These are phyloP conservation scores for Citrus mangshanensis DNA, from an alignment of 345 rosid species.

Conservation along the genomic window DNA sequence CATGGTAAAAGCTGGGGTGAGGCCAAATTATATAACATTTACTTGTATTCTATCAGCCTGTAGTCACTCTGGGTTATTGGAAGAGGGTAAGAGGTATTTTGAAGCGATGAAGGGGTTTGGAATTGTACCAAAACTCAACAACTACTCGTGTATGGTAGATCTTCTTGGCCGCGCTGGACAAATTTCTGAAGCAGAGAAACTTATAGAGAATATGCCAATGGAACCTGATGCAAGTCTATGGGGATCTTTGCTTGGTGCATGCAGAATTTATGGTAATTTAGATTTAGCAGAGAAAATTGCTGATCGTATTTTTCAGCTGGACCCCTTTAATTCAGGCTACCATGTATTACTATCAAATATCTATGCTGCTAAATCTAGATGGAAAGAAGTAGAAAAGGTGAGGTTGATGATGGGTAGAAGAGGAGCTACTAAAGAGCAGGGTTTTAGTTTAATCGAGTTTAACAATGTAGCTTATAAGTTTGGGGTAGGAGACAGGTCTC, in stretches of 20 bases:
- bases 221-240: conserved; percentile 8
- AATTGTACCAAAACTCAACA: not conserved
- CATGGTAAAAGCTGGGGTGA: not conserved
- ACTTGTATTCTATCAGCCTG: conserved; percentile 3
- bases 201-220: not conserved
- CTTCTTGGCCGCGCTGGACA: conserved; percentile 3
- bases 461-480: not conserved
- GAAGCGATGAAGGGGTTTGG: not conserved
- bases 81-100: conserved; percentile 2
- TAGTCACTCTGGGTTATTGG: conserved; percentile 4
- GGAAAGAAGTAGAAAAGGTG: conserved; percentile 9
- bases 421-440: conserved; percentile 5
- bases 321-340: conserved; percentile 3
- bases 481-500: conserved; percentile 7
- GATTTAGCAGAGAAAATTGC: conserved; percentile 9
- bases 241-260: conserved; percentile 8
- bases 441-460: conserved; percentile 6
- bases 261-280: conserved; percentile 2
- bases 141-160: not conserved
- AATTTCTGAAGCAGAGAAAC: conserved; percentile 2
- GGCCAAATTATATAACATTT: conserved; percentile 4
- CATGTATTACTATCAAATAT: conserved; percentile 1
- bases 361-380: conserved; percentile 7
- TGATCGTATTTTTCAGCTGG: not conserved
- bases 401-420: conserved; percentile 1